phyloP scores from a whole-genome alignment of 306 rosid genomes.

The Glycine tomentella region DNA sequence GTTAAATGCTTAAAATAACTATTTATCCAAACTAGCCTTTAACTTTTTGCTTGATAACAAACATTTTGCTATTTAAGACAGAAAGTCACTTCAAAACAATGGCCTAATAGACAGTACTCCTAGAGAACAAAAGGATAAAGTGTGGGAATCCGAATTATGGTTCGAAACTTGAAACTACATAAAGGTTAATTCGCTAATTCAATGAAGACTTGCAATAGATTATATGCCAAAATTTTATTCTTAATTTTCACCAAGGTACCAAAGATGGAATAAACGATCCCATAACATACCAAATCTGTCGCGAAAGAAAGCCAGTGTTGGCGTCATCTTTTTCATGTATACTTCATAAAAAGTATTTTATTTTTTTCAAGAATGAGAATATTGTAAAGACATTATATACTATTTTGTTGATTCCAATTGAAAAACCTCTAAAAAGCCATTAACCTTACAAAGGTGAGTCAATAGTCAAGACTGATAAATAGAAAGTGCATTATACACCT shows the following conservation, averaged over 20 bases:
- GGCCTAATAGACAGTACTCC: not conserved
- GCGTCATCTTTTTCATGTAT: not conserved
- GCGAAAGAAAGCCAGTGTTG: not conserved
- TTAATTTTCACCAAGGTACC: slow-evolving; percentile 7
- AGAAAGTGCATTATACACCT: not conserved
- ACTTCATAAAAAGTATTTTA: not conserved
- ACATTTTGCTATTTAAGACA: not conserved
- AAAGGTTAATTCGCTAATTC: not conserved
- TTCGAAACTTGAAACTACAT: not conserved
- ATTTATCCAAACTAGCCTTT: not conserved
- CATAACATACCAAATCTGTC: slow-evolving; percentile 28
- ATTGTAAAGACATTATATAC: not conserved
- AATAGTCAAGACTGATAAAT: not conserved
- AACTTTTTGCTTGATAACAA: not conserved
- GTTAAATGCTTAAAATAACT: too few species aligned
- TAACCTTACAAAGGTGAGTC: not conserved
- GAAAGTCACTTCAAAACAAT: not conserved
- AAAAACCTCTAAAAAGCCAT: not conserved
- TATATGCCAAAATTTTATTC: slow-evolving; percentile 19
- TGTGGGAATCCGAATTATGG: slow-evolving; percentile 13
- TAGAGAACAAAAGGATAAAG: not conserved
- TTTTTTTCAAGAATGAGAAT: slow-evolving; percentile 12
- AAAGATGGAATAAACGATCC: not conserved
- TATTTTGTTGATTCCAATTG: slow-evolving; percentile 4
- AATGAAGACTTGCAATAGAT: not conserved